phyloP scores from a whole-genome alignment of 768 basidiomycete species.

The Suillus lakei region DNA sequence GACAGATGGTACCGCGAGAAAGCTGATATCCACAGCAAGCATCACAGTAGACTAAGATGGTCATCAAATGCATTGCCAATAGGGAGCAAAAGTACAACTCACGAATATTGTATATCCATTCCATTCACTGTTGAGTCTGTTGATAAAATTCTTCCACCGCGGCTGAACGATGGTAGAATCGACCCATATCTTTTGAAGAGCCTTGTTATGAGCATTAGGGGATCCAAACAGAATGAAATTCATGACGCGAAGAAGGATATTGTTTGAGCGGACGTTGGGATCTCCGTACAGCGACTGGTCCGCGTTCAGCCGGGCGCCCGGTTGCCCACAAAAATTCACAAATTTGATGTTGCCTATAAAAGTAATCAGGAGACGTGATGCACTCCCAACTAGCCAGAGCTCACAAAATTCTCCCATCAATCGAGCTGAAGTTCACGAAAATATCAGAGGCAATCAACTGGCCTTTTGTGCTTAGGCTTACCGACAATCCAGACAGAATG shows the following conservation, averaged over 20 bases:
- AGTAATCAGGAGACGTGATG: neutral
- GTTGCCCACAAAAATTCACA: conserved; percentile 23
- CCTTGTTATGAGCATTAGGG: conserved; percentile 47
- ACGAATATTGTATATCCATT: conserved; percentile 53
- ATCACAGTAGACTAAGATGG: conserved; percentile 14
- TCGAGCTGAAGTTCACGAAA: neutral
- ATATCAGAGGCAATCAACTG: neutral
- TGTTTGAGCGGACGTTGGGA: too few species aligned
- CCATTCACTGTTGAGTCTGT: conserved; percentile 52
- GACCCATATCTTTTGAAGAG: conserved; percentile 48
- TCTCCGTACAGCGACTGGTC: conserved; percentile 25
- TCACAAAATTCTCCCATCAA: conserved; percentile 3
- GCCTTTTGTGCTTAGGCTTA: neutral
- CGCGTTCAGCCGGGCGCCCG: conserved; percentile 36
- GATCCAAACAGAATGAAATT: conserved; percentile 49
- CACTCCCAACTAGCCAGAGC: neutral
- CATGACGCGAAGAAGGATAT: conserved; percentile 17
- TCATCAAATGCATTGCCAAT: neutral
- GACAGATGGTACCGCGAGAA: conserved; percentile 27
- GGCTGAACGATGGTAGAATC: conserved; percentile 44
- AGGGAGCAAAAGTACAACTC: conserved; percentile 16
- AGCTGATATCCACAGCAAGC: conserved; percentile 17
- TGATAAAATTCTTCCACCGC: conserved; percentile 46
- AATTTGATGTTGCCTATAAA: conserved; percentile 32
- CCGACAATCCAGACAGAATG: conserved; percentile 5